Conservation (phyloP, 768 basidiomycete species). For the Pulveroboletus sp. region DNA sequence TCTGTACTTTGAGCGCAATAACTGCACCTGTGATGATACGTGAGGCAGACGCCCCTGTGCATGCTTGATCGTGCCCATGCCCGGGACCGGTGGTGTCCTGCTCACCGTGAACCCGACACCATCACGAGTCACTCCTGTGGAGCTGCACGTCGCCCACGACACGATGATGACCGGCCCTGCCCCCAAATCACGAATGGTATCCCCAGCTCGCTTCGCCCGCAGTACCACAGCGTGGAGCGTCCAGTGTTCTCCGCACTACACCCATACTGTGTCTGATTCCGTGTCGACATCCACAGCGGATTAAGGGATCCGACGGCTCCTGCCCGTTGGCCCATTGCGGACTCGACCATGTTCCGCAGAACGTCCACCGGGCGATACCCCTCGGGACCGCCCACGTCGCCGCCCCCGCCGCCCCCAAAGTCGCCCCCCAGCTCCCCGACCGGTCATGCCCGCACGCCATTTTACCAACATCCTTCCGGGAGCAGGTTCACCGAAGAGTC, state of each 20-base stretch:
- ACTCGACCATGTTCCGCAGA: slow-evolving; percentile 19
- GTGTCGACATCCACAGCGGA: not conserved
- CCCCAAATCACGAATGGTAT: not conserved
- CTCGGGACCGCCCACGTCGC: not conserved
- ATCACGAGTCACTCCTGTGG: too few relatives aligned
- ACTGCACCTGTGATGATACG: too few relatives aligned
- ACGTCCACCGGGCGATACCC: slow-evolving; percentile 2
- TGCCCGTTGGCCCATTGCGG: not conserved
- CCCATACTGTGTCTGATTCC: not conserved
- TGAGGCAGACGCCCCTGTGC: too few relatives aligned
- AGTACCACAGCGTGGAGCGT: too few relatives aligned
- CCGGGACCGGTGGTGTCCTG: too few relatives aligned
- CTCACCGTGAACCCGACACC: too few relatives aligned
- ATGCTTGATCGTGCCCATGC: too few relatives aligned
- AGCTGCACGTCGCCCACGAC: too few relatives aligned
- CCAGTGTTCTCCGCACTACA: too few relatives aligned
- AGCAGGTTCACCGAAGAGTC: slow-evolving; percentile 27
- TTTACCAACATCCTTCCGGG: slow-evolving; percentile 19
- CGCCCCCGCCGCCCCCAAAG: slow-evolving; percentile 11
- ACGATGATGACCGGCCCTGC: not conserved
- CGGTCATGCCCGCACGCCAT: not conserved
- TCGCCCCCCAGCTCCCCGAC: slow-evolving; percentile 17
- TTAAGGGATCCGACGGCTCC: not conserved
- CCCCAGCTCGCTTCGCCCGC: not conserved
- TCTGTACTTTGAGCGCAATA: slow-evolving; percentile 12